Evolutionary conservation across 2,329 filamentous ascomycete species (phyloP), one percentile per base, ranked within the genome.

Genomic region (Diplodia corticola): DNA sequence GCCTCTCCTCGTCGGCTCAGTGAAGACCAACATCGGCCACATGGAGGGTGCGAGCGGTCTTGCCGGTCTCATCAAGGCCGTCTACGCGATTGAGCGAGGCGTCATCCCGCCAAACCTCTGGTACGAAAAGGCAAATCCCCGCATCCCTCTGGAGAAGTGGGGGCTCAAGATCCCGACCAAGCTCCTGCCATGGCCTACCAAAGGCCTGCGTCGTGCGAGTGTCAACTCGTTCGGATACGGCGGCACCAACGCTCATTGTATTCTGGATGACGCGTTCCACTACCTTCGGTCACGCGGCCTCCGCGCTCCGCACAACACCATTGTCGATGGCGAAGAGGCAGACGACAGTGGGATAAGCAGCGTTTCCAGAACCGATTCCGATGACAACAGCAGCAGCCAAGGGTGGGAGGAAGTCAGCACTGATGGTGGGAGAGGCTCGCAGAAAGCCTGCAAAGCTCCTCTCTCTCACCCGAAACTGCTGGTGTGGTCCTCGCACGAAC

Each of bases 21-120:
- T 75, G 22, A 75, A 70, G 77, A 81, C 73, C 71, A 76, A 80
- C 24, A 72, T 82, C 44, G 80, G 80, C 1, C 80, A 82, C 66
- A 74, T 75, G 0, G 78, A 82, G 69, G 78, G 75, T 7, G 72
- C 76, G 1, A 76, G 77, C 5, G 79, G 78, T 20, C 63, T 80
- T 0, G 76, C 76, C 7, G 75, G 74, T 4, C 24, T 81, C 17
- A 67, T 81, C 9, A 79, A 79, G 59, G 76, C 74, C 3, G 72
- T 73, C 0, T 67, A 81, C 44, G 75, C 76, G 0, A 68, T 82
- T 20, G 73, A 78, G 67, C 67, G 78, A 67, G 68, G 68, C 12
- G 68, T 67, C 1, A 69, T 78, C 15, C 76, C 76, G 4, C 71
- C 72, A 24, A 78, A 77, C 33, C 86, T 0, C 69, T 71, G 70